phyloP scores from a whole-genome alignment of 2,329 filamentous ascomycete species.

The Ophiostoma montium region DNA sequence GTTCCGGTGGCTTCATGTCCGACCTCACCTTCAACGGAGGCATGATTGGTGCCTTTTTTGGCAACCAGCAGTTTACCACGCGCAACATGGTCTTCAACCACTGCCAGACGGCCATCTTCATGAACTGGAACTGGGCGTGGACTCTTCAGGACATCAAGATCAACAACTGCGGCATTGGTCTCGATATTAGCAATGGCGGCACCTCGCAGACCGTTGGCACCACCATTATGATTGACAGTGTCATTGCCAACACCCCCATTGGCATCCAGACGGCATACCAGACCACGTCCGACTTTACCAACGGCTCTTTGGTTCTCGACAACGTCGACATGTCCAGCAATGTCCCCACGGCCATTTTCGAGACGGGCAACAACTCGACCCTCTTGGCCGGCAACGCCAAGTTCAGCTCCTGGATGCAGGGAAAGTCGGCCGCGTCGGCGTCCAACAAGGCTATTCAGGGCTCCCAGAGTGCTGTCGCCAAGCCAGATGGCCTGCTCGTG shows the following conservation, averaged over 20 bases:
- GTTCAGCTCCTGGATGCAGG: slow-evolving; percentile 64
- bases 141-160: slow-evolving; percentile 63
- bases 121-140: slow-evolving; percentile 92
- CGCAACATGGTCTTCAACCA: slow-evolving; percentile 71
- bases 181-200: slow-evolving; percentile 61
- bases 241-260: slow-evolving; percentile 58
- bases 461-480: slow-evolving; percentile 38
- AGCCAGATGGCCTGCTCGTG: slow-evolving; percentile 53
- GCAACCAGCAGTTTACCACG: slow-evolving; percentile 77
- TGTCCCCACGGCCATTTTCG: slow-evolving; percentile 51
- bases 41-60: slow-evolving; percentile 62
- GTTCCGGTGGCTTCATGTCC: slow-evolving; percentile 70
- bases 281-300: slow-evolving; percentile 42
- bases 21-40: slow-evolving; percentile 77
- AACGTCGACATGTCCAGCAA: slow-evolving; percentile 71
- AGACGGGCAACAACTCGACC: slow-evolving; percentile 36
- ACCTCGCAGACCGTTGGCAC: slow-evolving; percentile 66
- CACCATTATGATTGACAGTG: slow-evolving; percentile 68
- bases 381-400: slow-evolving; percentile 57
- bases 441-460: slow-evolving; percentile 44
- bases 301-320: slow-evolving; percentile 72
- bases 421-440: slow-evolving; percentile 35
- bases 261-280: slow-evolving; percentile 67
- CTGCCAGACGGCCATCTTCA: slow-evolving; percentile 70
- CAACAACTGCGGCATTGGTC: slow-evolving; percentile 58